Evolutionary conservation across 306 rosid species (phyloP), one percentile per base, ranked within the genome.

Genomic region (Sesbania bispinosa): DNA sequence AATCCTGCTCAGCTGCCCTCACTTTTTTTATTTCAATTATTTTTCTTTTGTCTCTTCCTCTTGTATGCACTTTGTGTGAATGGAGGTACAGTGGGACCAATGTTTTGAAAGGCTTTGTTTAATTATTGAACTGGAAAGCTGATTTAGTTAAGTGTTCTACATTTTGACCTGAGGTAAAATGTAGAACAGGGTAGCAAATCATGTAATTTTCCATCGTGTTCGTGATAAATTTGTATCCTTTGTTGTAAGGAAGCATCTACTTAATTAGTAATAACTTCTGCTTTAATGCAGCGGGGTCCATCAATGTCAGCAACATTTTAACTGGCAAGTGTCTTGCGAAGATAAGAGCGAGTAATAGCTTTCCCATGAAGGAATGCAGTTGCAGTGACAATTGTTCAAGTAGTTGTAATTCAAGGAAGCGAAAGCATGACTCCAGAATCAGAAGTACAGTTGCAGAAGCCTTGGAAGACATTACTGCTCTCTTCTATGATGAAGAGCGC

Each of bases 401-500:
- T 57, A 41, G 69, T 13, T 84, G 81, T 21, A 61, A 58, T 59
- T 85, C 89, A 16, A 84, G 62, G 77, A 93, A 87, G 57, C 83
- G 50, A 42, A 67, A 77, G 23, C 77, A 2, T 30, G 45, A 74
- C 46, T 79, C 92, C 67, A 82, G 83, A 83, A 80, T 88, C 62
- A 81, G 92, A 47, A 90, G 89, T 84, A 84, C 93, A 4, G 97
- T 87, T 2, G 86, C 88, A 3, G 96, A 90, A 82, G 98, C 98
- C 70, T 82, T 90, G 91, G 98, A 93, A 84, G 98, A 93, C 74
- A 93, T 90, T 60, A 93, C 97, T 27, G 98, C 98, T 39, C 96
- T 93, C 53, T 93, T 90, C 86, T 93, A 90, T 5, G 98, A 93
- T 10, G 98, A 93, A 83, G 97, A 93, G 69, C 91, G 96, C 47